Percentiles rank a stretch among this genome's conserved stretches.
Conservation (phyloP, 768 basidiomycete species). For the Ephemerocybe angulata region DNA sequence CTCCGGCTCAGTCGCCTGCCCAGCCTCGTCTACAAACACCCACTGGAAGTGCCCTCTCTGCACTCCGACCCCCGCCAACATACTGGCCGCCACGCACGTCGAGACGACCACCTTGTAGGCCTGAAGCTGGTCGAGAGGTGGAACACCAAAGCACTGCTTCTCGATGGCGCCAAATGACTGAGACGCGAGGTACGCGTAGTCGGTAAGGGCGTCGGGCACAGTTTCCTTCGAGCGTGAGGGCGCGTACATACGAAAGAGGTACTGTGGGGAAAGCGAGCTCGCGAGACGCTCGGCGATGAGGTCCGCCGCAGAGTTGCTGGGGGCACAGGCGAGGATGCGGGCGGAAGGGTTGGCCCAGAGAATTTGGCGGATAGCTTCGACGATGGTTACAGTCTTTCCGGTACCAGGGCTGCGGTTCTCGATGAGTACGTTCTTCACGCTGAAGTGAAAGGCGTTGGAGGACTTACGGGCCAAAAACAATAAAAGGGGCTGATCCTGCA, state of each 20-base stretch:
- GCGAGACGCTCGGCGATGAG: constrained; percentile 47
- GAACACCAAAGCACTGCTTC: constrained; percentile 32
- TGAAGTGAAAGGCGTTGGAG: not conserved
- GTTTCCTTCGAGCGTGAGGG: constrained; percentile 42
- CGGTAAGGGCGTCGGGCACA: constrained; percentile 42
- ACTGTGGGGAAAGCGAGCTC: constrained; percentile 22
- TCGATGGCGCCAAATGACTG: not conserved
- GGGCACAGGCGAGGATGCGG: constrained; percentile 57
- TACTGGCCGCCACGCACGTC: constrained; percentile 62
- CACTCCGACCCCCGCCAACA: constrained; percentile 53
- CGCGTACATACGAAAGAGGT: constrained; percentile 56
- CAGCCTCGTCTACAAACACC: constrained; percentile 64
- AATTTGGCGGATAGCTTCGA: constrained; percentile 57
- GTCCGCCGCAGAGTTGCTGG: constrained; percentile 65
- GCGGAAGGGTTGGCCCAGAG: constrained; percentile 34
- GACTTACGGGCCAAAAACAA: constrained; percentile 61
- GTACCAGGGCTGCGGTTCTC: constrained; percentile 59
- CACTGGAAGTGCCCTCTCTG: constrained; percentile 60
- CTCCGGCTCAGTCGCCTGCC: constrained; percentile 70
- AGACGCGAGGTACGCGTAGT: constrained; percentile 30
- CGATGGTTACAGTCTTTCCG: constrained; percentile 62
- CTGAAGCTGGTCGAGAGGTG: constrained; percentile 33
- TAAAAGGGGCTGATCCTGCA: constrained; percentile 50
- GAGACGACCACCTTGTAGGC: constrained; percentile 54
- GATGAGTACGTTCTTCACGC: not conserved